Percentiles rank a stretch among this genome's conserved stretches.
phyloP scores from a whole-genome alignment of 768 basidiomycete species.

The Leccinum fibrillosum region DNA sequence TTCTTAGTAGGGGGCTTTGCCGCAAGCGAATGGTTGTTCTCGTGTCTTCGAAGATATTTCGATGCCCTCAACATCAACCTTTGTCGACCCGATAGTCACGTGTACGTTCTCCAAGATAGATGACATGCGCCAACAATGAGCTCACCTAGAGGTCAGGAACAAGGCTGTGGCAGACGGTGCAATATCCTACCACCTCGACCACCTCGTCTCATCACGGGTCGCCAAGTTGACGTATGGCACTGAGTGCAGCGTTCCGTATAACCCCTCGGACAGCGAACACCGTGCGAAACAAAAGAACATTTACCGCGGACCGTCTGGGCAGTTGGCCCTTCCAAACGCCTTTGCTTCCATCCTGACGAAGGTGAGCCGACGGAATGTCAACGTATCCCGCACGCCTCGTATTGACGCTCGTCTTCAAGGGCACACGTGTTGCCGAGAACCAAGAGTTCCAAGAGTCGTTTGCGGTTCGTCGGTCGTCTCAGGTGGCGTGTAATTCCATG shows the following conservation, averaged over 20 bases:
- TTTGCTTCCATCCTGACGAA: constrained; percentile 43
- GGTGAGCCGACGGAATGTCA: constrained; percentile 22
- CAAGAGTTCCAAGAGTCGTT: constrained; percentile 43
- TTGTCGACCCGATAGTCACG: constrained; percentile 50
- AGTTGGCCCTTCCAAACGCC: constrained; percentile 35
- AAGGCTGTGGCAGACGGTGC: constrained; percentile 56
- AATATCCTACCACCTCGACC: constrained; percentile 41
- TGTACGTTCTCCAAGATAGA: constrained; percentile 36
- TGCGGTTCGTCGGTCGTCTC: constrained; percentile 27
- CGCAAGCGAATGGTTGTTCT: constrained; percentile 48
- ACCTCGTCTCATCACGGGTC: constrained; percentile 46
- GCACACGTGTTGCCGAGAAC: constrained; percentile 42
- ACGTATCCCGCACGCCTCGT: not conserved
- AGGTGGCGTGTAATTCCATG: constrained; percentile 20
- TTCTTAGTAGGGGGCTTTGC: constrained; percentile 56
- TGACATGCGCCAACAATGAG: not conserved
- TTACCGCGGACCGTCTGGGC: constrained; percentile 37
- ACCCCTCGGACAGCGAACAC: constrained; percentile 40
- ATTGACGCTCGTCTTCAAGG: constrained; percentile 27
- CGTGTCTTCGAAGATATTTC: constrained; percentile 38
- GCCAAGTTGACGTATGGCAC: constrained; percentile 49
- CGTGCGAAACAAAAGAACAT: constrained; percentile 29
- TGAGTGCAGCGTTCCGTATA: constrained; percentile 35
- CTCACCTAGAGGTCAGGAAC: constrained; percentile 30
- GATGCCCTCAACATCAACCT: constrained; percentile 38